phyloP scores from a whole-genome alignment of 768 basidiomycete species.

The Coprinellus micaceus region DNA sequence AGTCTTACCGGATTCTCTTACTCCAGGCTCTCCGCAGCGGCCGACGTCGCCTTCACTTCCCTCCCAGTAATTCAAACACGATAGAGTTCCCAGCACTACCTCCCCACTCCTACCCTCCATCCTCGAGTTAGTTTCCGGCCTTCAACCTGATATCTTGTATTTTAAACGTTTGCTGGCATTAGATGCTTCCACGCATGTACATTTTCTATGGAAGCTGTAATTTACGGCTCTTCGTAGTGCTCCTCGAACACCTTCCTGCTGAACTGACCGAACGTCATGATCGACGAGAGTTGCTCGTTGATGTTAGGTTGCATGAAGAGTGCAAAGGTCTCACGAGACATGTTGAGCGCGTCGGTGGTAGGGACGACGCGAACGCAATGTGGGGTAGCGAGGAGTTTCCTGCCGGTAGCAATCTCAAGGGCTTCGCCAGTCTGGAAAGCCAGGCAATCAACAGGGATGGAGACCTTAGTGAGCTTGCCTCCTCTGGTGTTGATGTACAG shows the following conservation, averaged over 20 bases:
- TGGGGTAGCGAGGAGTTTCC: conserved; percentile 83
- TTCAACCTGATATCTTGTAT: too few species aligned
- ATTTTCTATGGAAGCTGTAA: conserved; percentile 1
- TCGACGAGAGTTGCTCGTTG: conserved; percentile 62
- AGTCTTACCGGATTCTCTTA: conserved; percentile 54
- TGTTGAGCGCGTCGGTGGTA: conserved; percentile 38
- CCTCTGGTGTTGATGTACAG: conserved; percentile 89
- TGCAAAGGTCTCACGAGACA: conserved; percentile 85
- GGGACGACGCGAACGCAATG: conserved; percentile 85
- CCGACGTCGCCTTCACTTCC: conserved; percentile 34
- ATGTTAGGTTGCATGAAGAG: conserved; percentile 89
- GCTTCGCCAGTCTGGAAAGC: conserved; percentile 99
- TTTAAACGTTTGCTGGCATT: neutral
- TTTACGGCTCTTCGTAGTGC: conserved; percentile 32
- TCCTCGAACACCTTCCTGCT: conserved; percentile 75
- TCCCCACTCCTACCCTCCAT: too few species aligned
- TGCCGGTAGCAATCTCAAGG: conserved; percentile 81
- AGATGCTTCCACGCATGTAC: conserved; percentile 1
- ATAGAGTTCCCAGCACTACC: neutral
- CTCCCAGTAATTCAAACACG: conserved; percentile 7
- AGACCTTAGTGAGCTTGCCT: conserved; percentile 73
- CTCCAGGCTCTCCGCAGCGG: conserved; percentile 38
- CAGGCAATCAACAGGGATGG: conserved; percentile 79
- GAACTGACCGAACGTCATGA: conserved; percentile 86
- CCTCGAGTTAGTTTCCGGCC: too few species aligned